Evolutionary conservation across 495 filamentous ascomycete genomes (phyloP).

Genomic region (Lasiosphaeriaceae sp.): DNA sequence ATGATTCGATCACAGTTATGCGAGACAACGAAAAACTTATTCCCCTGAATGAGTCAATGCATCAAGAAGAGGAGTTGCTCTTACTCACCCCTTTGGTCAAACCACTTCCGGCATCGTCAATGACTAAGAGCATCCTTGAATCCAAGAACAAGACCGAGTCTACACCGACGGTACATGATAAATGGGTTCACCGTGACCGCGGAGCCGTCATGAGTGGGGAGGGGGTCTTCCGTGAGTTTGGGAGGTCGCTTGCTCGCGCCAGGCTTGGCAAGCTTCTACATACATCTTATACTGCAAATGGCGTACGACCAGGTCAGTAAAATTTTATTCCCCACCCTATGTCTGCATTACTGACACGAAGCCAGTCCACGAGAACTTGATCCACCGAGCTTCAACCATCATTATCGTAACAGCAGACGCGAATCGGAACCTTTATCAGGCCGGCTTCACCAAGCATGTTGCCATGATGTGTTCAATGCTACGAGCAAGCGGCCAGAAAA

Average conservation of each 20-base stretch:
- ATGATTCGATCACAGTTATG: slow-evolving; percentile 80
- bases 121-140: slow-evolving; percentile 51
- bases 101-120: slow-evolving; percentile 77
- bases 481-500: slow-evolving; percentile 53
- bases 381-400: slow-evolving; percentile 78
- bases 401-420: slow-evolving; percentile 87
- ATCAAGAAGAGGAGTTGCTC: slow-evolving; percentile 77
- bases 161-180: slow-evolving; percentile 49
- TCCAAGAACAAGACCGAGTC: slow-evolving; percentile 40
- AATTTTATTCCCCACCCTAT: neutral
- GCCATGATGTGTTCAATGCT: slow-evolving; percentile 80
- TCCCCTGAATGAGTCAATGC: slow-evolving; percentile 70
- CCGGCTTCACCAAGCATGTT: slow-evolving; percentile 87
- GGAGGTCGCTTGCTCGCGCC: slow-evolving; percentile 74
- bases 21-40: slow-evolving; percentile 75
- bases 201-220: slow-evolving; percentile 81
- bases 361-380: slow-evolving; percentile 77
- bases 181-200: slow-evolving; percentile 52
- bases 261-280: slow-evolving; percentile 78
- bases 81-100: slow-evolving; percentile 82
- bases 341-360: slow-evolving; percentile 7
- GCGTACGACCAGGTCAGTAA: slow-evolving; percentile 62
- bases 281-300: slow-evolving; percentile 88
- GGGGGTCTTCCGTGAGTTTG: slow-evolving; percentile 79
- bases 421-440: slow-evolving; percentile 84